These are phyloP conservation scores for Speleostelium caveatum DNA, from an alignment of 78 protist species.

Conservation along the genomic window DNA sequence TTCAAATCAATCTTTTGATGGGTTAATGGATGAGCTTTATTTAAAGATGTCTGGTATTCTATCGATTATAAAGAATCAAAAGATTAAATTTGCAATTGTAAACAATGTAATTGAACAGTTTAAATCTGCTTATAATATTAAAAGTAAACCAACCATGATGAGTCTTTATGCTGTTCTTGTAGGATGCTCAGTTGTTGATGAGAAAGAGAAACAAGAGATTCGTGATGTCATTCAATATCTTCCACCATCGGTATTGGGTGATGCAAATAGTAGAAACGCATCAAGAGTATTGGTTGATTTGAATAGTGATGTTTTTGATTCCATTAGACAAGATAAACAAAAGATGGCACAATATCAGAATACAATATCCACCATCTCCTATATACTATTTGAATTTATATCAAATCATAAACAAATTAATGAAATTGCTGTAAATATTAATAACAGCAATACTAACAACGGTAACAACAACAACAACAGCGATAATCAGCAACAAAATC, in stretches of 20 bases:
- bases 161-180: slow-evolving; percentile 18
- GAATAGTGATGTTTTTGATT: slow-evolving; percentile 15
- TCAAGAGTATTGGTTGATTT: slow-evolving; percentile 53
- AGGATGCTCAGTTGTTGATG: background rate
- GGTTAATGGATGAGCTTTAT: background rate
- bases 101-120: slow-evolving; percentile 36
- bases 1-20: background rate
- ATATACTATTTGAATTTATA: slow-evolving; percentile 8
- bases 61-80: slow-evolving; percentile 18
- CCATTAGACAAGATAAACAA: slow-evolving; percentile 7
- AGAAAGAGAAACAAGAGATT: background rate
- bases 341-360: background rate
- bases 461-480: background rate
- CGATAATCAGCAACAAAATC: background rate
- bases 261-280: slow-evolving; percentile 9
- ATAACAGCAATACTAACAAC: too few relatives aligned
- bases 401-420: background rate
- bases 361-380: slow-evolving; percentile 10
- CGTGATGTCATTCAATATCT: slow-evolving; percentile 5
- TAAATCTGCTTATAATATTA: background rate
- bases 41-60: background rate
- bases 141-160: slow-evolving; percentile 13
- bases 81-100: slow-evolving; percentile 14
- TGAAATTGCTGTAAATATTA: too few relatives aligned
- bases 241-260: slow-evolving; percentile 60